Evolutionary conservation across 768 basidiomycete genomes (phyloP), one percentile per base, ranked within the genome.

Genomic region (Crucibulum laeve): DNA sequence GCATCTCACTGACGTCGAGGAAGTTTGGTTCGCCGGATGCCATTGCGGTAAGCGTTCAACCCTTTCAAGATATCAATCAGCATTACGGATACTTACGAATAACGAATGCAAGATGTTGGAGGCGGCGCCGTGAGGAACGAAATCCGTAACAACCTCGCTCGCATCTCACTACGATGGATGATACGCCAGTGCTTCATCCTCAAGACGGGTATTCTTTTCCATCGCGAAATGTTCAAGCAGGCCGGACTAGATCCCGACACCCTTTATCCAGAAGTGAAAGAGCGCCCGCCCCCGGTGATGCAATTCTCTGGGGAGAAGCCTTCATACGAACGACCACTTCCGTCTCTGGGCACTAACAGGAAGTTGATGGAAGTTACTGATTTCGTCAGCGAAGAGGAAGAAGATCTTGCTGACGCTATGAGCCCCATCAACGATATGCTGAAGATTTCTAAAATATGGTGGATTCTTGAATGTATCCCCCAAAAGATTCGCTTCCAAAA

Each of bases 11-110:
- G 64, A 88, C 45, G 77, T 87, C 3, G 70, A 77, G 37, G 87
- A 91, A 52, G 88, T 91, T 1, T 90, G 88, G 87, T 91, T 90
- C 52, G 60, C 85, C 3, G 87, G 87, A 0, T 78, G 74, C 51
- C 87, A 89, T 50, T 77, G 76, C 36, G 85, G 87, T 85, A 50
- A 22, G 72, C 4, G 23, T 40, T 28, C 11, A 18, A 18, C 13
- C 13, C 18, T 17, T 4, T 34, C n/a, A 19, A 37, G 1, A 18
- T 15, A 11, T 38, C 36, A 21, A 14, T 17, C 2, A 18, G 6
- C 21, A 13, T 14, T 32, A 5, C 14, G 4, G n/a, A 38, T 43
- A 23, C 45, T 24, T 36, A 21, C 28, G 11, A 35, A 18, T 36
- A 28, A n/a, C 33, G 23, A 11, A 33, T 40, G 21, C 48, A n/a